A percentile compares a stretch with the other conserved stretches of the same genome.
phyloP scores from a whole-genome alignment of 805 yeast genomes.

The Huiozyma naganishii region DNA sequence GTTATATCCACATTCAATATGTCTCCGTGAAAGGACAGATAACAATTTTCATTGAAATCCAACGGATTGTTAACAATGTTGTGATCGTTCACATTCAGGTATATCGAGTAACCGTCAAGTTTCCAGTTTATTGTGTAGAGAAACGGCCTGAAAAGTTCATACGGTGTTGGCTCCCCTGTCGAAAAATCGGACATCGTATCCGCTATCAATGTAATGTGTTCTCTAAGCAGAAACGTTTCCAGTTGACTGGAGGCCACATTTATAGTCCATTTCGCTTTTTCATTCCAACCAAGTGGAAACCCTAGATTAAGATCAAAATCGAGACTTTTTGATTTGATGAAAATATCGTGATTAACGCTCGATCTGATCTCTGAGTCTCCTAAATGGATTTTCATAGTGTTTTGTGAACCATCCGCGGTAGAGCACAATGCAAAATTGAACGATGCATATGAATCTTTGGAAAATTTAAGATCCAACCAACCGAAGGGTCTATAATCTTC shows the following conservation, averaged over 20 bases:
- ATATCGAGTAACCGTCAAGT: constrained; percentile 46
- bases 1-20: constrained; percentile 34
- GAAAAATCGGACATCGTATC: constrained; percentile 72
- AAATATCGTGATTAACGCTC: constrained; percentile 79
- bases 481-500: constrained; percentile 62
- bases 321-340: constrained; percentile 54
- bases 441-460: constrained; percentile 40
- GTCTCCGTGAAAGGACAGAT: constrained; percentile 61
- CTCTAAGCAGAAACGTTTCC: constrained; percentile 61
- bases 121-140: constrained; percentile 52
- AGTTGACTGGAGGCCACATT: constrained; percentile 40
- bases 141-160: constrained; percentile 69
- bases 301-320: constrained; percentile 45
- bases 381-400: constrained; percentile 36
- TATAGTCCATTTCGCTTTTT: constrained; percentile 58
- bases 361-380: constrained; percentile 55
- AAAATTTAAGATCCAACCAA: constrained; percentile 73
- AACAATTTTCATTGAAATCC: constrained; percentile 72
- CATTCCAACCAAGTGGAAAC: constrained; percentile 79
- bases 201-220: constrained; percentile 62
- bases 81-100: constrained; percentile 71
- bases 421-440: constrained; percentile 44
- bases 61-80: constrained; percentile 85
- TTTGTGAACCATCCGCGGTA: constrained; percentile 44
- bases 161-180: constrained; percentile 58